Evolutionary conservation across 2,329 filamentous ascomycete genomes (phyloP).

Genomic region (Verticillium dahliae): DNA sequence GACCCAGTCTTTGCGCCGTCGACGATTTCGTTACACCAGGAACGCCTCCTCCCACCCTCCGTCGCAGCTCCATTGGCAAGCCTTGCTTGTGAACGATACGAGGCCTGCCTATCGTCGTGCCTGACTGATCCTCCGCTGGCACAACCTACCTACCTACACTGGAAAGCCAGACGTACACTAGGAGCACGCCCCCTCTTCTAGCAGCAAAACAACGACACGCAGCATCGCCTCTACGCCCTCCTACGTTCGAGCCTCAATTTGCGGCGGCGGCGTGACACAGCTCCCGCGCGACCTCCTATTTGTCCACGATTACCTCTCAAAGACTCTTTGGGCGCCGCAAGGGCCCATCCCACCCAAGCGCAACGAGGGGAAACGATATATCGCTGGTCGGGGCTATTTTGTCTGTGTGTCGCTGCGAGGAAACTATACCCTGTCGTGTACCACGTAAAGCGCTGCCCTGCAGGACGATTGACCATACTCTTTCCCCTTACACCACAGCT

Average conservation of each 20-base stretch:
- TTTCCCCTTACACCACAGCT: slow-evolving; percentile 7
- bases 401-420: slow-evolving; percentile 3
- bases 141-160: neutral
- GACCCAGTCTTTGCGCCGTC: slow-evolving; percentile 12
- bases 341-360: neutral
- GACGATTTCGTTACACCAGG: slow-evolving; percentile 21
- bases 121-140: neutral
- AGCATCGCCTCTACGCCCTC: slow-evolving; percentile 2
- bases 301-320: neutral
- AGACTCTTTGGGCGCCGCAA: neutral
- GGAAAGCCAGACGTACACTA: neutral
- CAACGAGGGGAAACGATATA: neutral
- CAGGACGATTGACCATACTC: slow-evolving; percentile 5
- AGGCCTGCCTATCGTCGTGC: slow-evolving; percentile 10
- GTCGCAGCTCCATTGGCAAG: slow-evolving; percentile 23
- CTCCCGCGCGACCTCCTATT: neutral
- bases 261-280: slow-evolving; percentile 1
- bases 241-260: slow-evolving; percentile 10
- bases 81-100: slow-evolving; percentile 24
- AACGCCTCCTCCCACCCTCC: slow-evolving; percentile 21
- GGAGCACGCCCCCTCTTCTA: neutral
- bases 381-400: slow-evolving; percentile 3
- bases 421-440: slow-evolving; percentile 8
- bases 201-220: neutral
- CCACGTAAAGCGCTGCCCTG: slow-evolving; percentile 3